Evolutionary conservation across 2,329 filamentous ascomycete species (phyloP).

Genomic region (Akanthomyces muscarius): DNA sequence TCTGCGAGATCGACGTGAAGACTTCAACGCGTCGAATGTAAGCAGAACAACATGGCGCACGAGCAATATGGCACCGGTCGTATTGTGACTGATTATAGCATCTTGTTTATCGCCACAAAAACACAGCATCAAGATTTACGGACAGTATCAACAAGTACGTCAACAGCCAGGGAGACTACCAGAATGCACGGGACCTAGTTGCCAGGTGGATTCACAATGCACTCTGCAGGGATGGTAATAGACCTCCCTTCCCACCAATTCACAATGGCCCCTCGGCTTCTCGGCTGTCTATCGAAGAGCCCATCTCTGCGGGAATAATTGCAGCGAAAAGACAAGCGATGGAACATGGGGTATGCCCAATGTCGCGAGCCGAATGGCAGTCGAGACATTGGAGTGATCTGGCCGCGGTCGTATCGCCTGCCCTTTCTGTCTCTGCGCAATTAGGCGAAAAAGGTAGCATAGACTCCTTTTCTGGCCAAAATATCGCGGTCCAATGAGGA

Average conservation of each 20-base stretch:
- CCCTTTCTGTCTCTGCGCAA: too few species aligned
- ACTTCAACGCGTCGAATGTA: not conserved
- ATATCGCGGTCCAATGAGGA: not conserved
- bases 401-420: not conserved
- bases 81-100: not conserved
- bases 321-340: not conserved
- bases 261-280: not conserved
- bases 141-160: not conserved
- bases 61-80: not conserved
- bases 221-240: not conserved
- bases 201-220: not conserved
- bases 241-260: not conserved
- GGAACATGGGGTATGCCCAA: not conserved
- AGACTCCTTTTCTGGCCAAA: not conserved
- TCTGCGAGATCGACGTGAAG: not conserved
- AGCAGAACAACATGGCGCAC: not conserved
- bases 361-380: not conserved
- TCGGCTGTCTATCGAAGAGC: not conserved
- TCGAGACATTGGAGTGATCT: not conserved
- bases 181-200: not conserved
- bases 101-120: not conserved
- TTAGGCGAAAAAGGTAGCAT: not conserved
- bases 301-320: not conserved
- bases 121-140: not conserved
- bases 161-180: not conserved